phyloP scores from a whole-genome alignment of 306 rosid genomes.

The Trichosanthes cucumerina region DNA sequence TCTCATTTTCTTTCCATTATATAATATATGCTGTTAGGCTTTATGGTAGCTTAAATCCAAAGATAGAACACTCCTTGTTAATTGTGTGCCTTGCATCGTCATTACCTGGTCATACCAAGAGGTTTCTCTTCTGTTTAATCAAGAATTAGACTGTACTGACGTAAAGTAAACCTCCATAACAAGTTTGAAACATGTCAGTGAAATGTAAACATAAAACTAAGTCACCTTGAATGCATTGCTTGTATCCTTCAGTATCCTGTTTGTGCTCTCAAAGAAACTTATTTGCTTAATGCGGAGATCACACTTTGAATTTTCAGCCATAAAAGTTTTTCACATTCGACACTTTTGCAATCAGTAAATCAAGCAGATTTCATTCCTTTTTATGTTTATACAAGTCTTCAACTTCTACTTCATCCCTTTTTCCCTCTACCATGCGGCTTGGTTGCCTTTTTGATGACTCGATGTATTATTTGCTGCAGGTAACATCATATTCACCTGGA shows the following conservation, averaged over 20 bases:
- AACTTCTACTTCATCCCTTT: not conserved
- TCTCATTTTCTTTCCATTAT: not conserved
- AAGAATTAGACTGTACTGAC: not conserved
- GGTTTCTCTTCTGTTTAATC: not conserved
- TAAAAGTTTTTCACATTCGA: not conserved
- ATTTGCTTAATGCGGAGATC: not conserved
- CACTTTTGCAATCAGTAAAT: not conserved
- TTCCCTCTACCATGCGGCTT: not conserved
- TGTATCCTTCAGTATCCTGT: not conserved
- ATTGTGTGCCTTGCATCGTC: not conserved
- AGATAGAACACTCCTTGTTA: not conserved
- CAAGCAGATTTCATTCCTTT: not conserved
- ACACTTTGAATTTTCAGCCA: not conserved
- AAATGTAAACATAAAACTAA: not conserved
- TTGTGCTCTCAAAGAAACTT: not conserved
- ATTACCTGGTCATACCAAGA: not conserved
- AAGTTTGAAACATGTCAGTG: not conserved
- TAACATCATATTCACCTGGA: constrained; percentile 91
- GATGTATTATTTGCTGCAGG: constrained; percentile 31
- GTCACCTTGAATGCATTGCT: not conserved
- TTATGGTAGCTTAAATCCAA: not conserved
- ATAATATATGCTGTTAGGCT: not conserved
- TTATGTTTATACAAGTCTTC: not conserved
- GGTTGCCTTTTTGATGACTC: not conserved
- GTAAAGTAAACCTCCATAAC: not conserved